Evolutionary conservation across 805 yeast species (phyloP).

Genomic region (Wickerhamiella kurtzmanii): DNA sequence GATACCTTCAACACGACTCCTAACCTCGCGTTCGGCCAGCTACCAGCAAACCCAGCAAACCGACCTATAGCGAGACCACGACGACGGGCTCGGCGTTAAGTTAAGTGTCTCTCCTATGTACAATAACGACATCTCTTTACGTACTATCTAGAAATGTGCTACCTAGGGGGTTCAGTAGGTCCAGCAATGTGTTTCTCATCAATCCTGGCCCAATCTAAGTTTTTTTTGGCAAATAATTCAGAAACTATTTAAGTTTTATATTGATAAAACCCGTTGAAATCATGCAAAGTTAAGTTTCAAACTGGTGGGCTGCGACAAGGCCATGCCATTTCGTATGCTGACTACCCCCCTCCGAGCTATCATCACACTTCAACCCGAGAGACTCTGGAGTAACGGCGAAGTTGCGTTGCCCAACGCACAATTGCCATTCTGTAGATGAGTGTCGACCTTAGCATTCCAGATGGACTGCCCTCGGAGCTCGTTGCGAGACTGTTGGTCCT

Average conservation of each 20-base stretch:
- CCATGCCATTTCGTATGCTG: too few relatives aligned
- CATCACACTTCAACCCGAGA: too few relatives aligned
- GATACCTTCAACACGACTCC: not conserved
- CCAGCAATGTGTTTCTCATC: not conserved
- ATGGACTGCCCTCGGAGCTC: constrained; percentile 20
- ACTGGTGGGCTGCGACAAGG: too few relatives aligned
- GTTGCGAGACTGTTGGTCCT: constrained; percentile 18
- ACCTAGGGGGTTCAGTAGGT: too few relatives aligned
- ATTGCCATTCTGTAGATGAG: not conserved
- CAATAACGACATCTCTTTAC: not conserved
- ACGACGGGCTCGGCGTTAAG: not conserved
- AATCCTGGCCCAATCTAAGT: too few relatives aligned
- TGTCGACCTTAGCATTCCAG: constrained; percentile 19
- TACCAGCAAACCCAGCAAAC: not conserved
- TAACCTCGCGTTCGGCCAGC: not conserved
- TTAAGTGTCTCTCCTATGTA: too few relatives aligned
- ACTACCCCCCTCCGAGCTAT: not conserved
- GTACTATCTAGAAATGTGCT: too few relatives aligned
- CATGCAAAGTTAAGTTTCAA: too few relatives aligned
- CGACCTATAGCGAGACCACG: not conserved
- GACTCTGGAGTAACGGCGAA: too few relatives aligned
- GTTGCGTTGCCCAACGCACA: not conserved
- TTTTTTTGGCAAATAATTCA: too few relatives aligned
- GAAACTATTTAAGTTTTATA: too few relatives aligned
- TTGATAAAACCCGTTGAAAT: too few relatives aligned